phyloP scores from a whole-genome alignment of 257 asterid genomes.

The Linderniella brevidens region DNA sequence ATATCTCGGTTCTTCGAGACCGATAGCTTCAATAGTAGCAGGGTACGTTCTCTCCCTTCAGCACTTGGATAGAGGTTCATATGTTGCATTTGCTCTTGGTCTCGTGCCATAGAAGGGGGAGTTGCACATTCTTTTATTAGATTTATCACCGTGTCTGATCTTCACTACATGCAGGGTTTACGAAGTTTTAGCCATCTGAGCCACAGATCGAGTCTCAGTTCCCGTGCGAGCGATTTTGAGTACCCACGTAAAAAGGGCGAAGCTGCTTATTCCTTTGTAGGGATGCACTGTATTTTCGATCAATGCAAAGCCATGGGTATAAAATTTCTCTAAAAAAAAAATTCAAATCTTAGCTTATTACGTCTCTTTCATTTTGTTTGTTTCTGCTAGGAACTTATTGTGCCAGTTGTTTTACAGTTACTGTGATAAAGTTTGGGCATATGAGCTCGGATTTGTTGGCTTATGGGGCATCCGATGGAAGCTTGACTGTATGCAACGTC shows the following conservation, averaged over 20 bases:
- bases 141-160: not conserved
- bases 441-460: conserved; percentile 95
- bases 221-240: conserved; percentile 53
- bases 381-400: conserved; percentile 12
- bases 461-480: conserved; percentile 97
- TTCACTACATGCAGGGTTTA: conserved; percentile 32
- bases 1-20: conserved; percentile 40
- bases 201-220: conserved; percentile 51
- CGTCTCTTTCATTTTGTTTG: not conserved
- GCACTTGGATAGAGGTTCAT: conserved; percentile 2
- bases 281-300: conserved; percentile 98
- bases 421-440: conserved; percentile 89
- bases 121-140: too few species aligned
- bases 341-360: conserved; percentile 9
- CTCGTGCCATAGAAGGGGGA: too few species aligned
- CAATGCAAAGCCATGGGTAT: conserved; percentile 99
- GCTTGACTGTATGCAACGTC: conserved; percentile 71
- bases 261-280: conserved; percentile 95
- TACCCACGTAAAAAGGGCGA: conserved; percentile 57
- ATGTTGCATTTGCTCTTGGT: too few species aligned
- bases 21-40: conserved; percentile 55
- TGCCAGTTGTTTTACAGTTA: conserved; percentile 30
- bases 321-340: conserved; percentile 8
- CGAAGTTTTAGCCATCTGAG: conserved; percentile 49
- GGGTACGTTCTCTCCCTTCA: conserved; percentile 29